phyloP scores from a whole-genome alignment of 495 filamentous ascomycete species.

The Neurospora sp. region DNA sequence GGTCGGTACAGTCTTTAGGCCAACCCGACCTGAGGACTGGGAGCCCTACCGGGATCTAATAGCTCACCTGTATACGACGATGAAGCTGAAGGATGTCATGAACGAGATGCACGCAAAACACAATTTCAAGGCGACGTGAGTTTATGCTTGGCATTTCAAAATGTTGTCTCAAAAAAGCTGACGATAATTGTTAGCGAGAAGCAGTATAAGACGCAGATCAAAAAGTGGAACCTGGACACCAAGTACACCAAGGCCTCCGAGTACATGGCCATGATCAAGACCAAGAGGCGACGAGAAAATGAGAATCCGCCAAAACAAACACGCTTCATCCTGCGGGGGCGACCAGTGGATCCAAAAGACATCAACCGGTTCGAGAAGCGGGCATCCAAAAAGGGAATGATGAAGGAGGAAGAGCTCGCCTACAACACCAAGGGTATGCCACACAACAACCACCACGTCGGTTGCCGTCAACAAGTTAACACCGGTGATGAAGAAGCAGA shows the following conservation, averaged over 20 bases:
- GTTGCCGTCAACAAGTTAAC: not conserved
- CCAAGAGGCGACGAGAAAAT: conserved; percentile 16
- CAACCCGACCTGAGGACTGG: conserved; percentile 28
- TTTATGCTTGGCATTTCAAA: not conserved
- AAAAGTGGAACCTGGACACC: conserved; percentile 31
- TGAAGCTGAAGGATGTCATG: conserved; percentile 29
- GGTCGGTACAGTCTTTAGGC: conserved; percentile 8
- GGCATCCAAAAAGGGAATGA: conserved; percentile 20
- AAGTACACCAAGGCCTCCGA: conserved; percentile 30
- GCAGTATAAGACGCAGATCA: conserved; percentile 30
- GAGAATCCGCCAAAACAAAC: conserved; percentile 21
- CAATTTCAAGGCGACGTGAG: conserved; percentile 29
- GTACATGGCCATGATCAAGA: conserved; percentile 30
- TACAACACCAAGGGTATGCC: conserved; percentile 1
- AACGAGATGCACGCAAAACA: conserved; percentile 18
- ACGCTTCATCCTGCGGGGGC: conserved; percentile 21
- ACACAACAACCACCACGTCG: not conserved
- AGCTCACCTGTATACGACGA: conserved; percentile 21
- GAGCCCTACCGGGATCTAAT: conserved; percentile 27
- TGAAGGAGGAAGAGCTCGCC: conserved; percentile 9
- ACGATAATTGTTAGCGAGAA: conserved; percentile 14
- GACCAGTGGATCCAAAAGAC: conserved; percentile 24
- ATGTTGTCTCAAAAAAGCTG: not conserved
- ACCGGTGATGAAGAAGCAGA: conserved; percentile 6
- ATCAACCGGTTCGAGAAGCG: conserved; percentile 28